A percentile compares a stretch with the other conserved stretches of the same genome.
Conservation (phyloP, 345 rosid species). For the Populus pruinosa region DNA sequence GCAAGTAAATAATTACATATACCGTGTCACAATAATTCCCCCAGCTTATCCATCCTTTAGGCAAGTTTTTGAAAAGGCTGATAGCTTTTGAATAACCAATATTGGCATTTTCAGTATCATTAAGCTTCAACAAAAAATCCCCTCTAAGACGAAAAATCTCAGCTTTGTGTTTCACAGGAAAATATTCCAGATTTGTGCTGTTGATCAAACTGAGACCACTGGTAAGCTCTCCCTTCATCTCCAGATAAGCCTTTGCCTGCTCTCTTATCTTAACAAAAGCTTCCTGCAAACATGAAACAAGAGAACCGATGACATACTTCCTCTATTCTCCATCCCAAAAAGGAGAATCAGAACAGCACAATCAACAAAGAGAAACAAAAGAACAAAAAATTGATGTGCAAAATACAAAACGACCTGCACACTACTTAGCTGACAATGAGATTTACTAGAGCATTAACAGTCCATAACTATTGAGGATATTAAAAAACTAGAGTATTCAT, state of each 20-base stretch:
- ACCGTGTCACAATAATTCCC: conserved; percentile 97
- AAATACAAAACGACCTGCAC: background rate
- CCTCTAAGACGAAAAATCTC: conserved; percentile 85
- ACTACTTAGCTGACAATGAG: background rate
- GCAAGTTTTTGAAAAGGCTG: conserved; percentile 77
- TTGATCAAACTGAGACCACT: conserved; percentile 85
- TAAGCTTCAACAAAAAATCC: conserved; percentile 69
- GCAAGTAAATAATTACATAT: conserved; percentile 22
- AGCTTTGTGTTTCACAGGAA: conserved; percentile 81
- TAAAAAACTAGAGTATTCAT: background rate
- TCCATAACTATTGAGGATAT: background rate
- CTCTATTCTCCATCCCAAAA: background rate
- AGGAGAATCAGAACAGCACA: background rate
- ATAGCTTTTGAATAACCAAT: conserved; percentile 80
- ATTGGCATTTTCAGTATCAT: conserved; percentile 81
- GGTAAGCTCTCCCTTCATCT: conserved; percentile 86
- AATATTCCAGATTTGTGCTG: conserved; percentile 90
- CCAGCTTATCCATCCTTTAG: conserved; percentile 99
- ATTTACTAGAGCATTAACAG: background rate
- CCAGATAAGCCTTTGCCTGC: conserved; percentile 94
- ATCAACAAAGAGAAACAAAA: background rate
- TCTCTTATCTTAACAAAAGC: conserved; percentile 96
- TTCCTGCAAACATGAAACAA: conserved; percentile 58
- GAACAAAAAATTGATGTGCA: background rate
- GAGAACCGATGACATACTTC: conserved; percentile 13